These are phyloP conservation scores for Akanthomyces dipterigenus DNA, from an alignment of 2,329 filamentous ascomycete species.

Conservation along the genomic window DNA sequence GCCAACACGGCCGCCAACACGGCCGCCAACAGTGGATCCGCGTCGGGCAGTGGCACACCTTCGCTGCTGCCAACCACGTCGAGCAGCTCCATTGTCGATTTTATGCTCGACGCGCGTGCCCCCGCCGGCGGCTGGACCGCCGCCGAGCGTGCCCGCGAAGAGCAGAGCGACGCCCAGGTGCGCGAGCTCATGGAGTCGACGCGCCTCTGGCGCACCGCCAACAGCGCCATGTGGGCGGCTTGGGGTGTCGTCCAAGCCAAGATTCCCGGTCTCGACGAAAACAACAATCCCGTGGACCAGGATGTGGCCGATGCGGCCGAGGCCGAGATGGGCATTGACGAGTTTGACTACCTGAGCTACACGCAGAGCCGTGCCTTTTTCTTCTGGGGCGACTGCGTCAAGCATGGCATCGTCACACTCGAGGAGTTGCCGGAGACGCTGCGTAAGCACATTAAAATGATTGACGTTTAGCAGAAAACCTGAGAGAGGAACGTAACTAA, in stretches of 20 bases:
- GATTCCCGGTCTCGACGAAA: conserved; percentile 60
- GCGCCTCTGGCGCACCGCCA: conserved; percentile 77
- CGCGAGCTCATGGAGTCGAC: conserved; percentile 70
- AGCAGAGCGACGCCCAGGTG: conserved; percentile 60
- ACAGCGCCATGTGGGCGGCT: conserved; percentile 84
- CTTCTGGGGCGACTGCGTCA: conserved; percentile 87
- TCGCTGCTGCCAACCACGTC: conserved; percentile 31
- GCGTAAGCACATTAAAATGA: conserved; percentile 57
- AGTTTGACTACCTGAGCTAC: conserved; percentile 91
- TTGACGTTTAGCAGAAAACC: conserved; percentile 50
- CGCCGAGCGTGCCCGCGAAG: conserved; percentile 53
- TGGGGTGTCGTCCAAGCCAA: conserved; percentile 97
- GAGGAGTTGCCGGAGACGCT: conserved; percentile 72
- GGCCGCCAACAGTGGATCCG: background rate
- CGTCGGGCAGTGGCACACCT: conserved; percentile 19
- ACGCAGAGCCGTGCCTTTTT: conserved; percentile 86
- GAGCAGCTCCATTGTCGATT: conserved; percentile 53
- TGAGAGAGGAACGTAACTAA: background rate
- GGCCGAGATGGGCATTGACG: conserved; percentile 55
- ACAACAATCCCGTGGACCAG: conserved; percentile 25
- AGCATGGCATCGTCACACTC: conserved; percentile 63
- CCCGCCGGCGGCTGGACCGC: conserved; percentile 46
- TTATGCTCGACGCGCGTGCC: conserved; percentile 74
- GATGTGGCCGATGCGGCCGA: conserved; percentile 30
- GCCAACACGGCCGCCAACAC: conserved; percentile 19